A percentile compares a stretch with the other conserved stretches of the same genome.
phyloP scores from a whole-genome alignment of 106 monocot genomes.

The Dendrobium nobile region DNA sequence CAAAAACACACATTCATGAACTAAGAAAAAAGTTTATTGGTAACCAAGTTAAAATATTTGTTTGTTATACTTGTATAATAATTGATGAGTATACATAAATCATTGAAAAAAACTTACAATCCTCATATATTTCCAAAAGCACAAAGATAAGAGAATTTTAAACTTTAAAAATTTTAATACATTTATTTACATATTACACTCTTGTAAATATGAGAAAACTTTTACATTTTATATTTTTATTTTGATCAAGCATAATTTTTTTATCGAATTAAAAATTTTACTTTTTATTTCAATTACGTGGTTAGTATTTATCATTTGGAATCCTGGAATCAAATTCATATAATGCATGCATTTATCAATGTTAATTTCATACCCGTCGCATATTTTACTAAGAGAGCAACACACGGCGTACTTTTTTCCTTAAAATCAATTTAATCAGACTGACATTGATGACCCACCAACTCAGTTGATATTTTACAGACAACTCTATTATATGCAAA shows the following conservation, averaged over 20 bases:
- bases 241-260: not conserved
- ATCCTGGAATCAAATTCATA: not conserved
- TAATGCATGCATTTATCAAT: not conserved
- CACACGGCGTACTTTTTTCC: too few species aligned
- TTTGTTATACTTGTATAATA: not conserved
- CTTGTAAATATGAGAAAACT: not conserved
- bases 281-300: not conserved
- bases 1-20: too few species aligned
- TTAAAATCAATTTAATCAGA: too few species aligned
- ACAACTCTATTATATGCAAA: too few species aligned
- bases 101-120: not conserved
- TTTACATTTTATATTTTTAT: not conserved
- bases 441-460: too few species aligned
- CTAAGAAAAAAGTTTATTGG: too few species aligned
- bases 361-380: not conserved
- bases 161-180: not conserved
- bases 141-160: not conserved
- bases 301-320: not conserved
- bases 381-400: not conserved
- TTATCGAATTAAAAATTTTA: not conserved
- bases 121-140: not conserved
- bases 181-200: constrained; percentile 1
- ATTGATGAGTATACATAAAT: not conserved
- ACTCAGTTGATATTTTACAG: too few species aligned
- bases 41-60: too few species aligned